These are phyloP conservation scores for Teratosphaeria gauchensis DNA, from an alignment of 2,329 filamentous ascomycete genomes.

Conservation along the genomic window DNA sequence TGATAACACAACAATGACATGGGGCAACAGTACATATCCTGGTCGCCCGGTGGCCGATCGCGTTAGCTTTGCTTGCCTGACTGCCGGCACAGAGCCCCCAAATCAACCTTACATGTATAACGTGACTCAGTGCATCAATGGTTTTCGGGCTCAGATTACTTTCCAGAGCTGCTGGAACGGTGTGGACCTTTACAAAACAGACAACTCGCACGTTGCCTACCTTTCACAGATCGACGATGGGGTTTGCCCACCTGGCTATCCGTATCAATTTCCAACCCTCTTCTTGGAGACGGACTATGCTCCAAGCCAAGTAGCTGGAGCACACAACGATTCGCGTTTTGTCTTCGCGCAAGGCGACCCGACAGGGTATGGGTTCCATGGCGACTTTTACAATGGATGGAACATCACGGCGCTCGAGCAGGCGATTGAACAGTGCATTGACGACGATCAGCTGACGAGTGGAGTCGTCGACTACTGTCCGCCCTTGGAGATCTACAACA, in stretches of 20 bases:
- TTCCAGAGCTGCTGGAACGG: conserved; percentile 32
- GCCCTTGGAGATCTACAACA: conserved; percentile 4
- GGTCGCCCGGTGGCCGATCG: conserved; percentile 41
- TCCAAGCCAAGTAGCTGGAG: conserved; percentile 25
- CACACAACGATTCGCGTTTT: conserved; percentile 30
- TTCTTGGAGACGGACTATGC: conserved; percentile 34
- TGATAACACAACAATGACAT: conserved; percentile 28
- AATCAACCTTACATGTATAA: conserved; percentile 25
- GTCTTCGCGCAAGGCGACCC: conserved; percentile 40
- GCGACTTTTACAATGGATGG: conserved; percentile 45
- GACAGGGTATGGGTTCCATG: conserved; percentile 46
- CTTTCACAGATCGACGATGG: conserved; percentile 31
- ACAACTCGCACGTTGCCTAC: conserved; percentile 35
- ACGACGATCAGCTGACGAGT: conserved; percentile 24
- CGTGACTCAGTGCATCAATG: conserved; percentile 24
- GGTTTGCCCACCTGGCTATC: conserved; percentile 31
- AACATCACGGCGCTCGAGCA: conserved; percentile 30
- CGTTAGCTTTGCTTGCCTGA: conserved; percentile 33
- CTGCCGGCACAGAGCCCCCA: conserved; percentile 11
- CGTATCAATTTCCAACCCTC: conserved; percentile 29
- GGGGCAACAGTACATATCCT: conserved; percentile 24
- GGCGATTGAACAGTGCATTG: conserved; percentile 29
- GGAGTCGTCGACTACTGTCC: conserved; percentile 23
- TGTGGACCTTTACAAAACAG: conserved; percentile 26
- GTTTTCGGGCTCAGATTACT: conserved; percentile 29